Base-by-base conservation (phyloP, 495 filamentous ascomycete genomes). In the Penicillium pulvis region DNA sequence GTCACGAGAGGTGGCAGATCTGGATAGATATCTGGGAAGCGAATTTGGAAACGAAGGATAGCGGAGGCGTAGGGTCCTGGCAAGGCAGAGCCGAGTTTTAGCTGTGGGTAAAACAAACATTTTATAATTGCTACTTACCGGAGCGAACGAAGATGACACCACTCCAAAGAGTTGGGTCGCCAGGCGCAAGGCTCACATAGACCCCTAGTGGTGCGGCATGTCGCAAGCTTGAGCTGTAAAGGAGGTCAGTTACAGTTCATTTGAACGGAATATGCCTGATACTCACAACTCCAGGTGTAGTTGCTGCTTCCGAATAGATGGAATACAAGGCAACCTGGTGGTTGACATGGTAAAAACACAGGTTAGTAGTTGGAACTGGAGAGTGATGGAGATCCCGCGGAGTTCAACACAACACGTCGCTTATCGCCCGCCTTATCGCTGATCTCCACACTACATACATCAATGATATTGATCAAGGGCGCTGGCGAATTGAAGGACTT, bases 121-220 rank as follows among this genome's bases (percentile, higher is more conserved):
- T 3, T 31, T 64, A 9, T 11, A 30, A 46, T 31, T 11, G 16
- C 4, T 3, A 62, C 75, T 70, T 70, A 90, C 93, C 93, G 78
- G 89, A 89, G 39, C 92, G 90, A 51, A 96, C 85, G 67, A 97
- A 97, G 6, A 97, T 75, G 8, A 96, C 87, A n/a, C 92, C 92
- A 53, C 83, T 87, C 93, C 93, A 98, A 30, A 90, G 76, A 30
- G 83, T 83, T 11, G 90, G 85, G 66, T 94, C 87, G 26, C 89
- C 88, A 0, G 90, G 88, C n/a, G 87, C 87, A 49, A 96, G 81
- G 70, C 80, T 91, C 73, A 96, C 81, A 71, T 93, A 97, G 44
- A 97, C 81, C 46, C 93, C 93, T 51, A 87, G 83, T 19, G 92
- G 92, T 71, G 88, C 87, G 35, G 86, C 85, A 71, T 88, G 81